A percentile compares a stretch with the other conserved stretches of the same genome.
These are phyloP conservation scores for Dimargaris xerosporica DNA, from an alignment of 192 early-diverging fungal genomes.

Conservation along the genomic window DNA sequence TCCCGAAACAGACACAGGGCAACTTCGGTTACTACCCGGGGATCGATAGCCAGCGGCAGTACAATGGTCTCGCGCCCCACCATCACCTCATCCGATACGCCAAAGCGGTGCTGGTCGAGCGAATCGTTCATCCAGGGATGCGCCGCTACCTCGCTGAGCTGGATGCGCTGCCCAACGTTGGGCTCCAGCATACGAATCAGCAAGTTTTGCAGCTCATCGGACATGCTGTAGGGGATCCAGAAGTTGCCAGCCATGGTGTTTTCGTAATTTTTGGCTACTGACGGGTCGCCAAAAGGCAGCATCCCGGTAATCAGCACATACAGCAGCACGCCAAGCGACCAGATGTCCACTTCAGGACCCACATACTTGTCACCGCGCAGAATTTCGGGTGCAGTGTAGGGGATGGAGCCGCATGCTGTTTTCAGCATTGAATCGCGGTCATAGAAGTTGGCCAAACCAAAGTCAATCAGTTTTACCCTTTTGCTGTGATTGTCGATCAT, in stretches of 20 bases:
- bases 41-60: neutral
- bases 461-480: slow-evolving; percentile 74
- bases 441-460: slow-evolving; percentile 78
- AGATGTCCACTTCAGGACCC: slow-evolving; percentile 91
- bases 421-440: slow-evolving; percentile 43
- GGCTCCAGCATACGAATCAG: slow-evolving; percentile 30
- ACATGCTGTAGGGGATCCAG: slow-evolving; percentile 21
- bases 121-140: slow-evolving; percentile 21
- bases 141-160: slow-evolving; percentile 16
- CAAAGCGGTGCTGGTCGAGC: neutral
- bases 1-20: slow-evolving; percentile 11
- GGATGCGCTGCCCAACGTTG: slow-evolving; percentile 17
- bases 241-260: slow-evolving; percentile 39
- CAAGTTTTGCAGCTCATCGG: slow-evolving; percentile 22
- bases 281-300: slow-evolving; percentile 43
- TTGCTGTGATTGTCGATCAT: slow-evolving; percentile 34
- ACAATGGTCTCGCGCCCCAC: neutral
- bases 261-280: slow-evolving; percentile 30
- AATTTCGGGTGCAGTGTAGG: slow-evolving; percentile 84
- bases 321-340: slow-evolving; percentile 84
- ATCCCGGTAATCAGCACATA: slow-evolving; percentile 69
- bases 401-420: slow-evolving; percentile 88
- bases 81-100: neutral
- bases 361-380: slow-evolving; percentile 76
- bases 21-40: slow-evolving; percentile 6